Conservation (phyloP, 257 asterid species). For the Verbena officinalis region DNA sequence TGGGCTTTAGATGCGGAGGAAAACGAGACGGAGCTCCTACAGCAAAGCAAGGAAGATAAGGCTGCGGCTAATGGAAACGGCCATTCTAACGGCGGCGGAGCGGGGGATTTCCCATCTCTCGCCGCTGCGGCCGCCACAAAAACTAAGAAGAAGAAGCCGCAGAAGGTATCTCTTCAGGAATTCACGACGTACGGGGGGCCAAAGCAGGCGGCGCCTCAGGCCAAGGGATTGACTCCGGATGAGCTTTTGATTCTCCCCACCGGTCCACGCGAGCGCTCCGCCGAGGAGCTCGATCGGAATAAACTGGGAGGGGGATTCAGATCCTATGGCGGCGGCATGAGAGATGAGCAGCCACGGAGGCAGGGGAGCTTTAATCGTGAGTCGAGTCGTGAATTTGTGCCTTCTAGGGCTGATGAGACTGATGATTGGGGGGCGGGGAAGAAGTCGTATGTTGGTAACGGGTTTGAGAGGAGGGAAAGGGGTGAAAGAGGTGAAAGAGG, state of each 20-base stretch:
- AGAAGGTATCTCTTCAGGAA: constrained; percentile 58
- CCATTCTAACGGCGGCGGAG: constrained; percentile 32
- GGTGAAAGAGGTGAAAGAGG: constrained; percentile 82
- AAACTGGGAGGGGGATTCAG: constrained; percentile 79
- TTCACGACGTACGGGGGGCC: constrained; percentile 44
- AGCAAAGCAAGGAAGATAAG: constrained; percentile 43
- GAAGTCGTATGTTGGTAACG: constrained; percentile 57
- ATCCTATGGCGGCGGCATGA: constrained; percentile 57
- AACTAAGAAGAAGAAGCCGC: constrained; percentile 82
- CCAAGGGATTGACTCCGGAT: constrained; percentile 53
- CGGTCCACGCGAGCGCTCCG: constrained; percentile 79
- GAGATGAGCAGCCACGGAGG: constrained; percentile 80
- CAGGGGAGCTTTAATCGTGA: constrained; percentile 71
- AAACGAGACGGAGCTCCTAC: constrained; percentile 68
- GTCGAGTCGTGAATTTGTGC: constrained; percentile 47
- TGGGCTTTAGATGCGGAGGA: constrained; percentile 95
- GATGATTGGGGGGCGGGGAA: constrained; percentile 86
- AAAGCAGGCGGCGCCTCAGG: constrained; percentile 38
- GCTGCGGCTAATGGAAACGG: constrained; percentile 20
- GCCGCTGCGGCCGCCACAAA: constrained; percentile 61
- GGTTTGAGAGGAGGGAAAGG: constrained; percentile 80
- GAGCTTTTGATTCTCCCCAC: constrained; percentile 71
- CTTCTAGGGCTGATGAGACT: constrained; percentile 88
- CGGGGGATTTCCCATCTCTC: constrained; percentile 69
- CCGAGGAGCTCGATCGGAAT: constrained; percentile 76